Conservation (phyloP, 2,329 filamentous ascomycete genomes). For the Aspergillus brunneoviolaceus region DNA sequence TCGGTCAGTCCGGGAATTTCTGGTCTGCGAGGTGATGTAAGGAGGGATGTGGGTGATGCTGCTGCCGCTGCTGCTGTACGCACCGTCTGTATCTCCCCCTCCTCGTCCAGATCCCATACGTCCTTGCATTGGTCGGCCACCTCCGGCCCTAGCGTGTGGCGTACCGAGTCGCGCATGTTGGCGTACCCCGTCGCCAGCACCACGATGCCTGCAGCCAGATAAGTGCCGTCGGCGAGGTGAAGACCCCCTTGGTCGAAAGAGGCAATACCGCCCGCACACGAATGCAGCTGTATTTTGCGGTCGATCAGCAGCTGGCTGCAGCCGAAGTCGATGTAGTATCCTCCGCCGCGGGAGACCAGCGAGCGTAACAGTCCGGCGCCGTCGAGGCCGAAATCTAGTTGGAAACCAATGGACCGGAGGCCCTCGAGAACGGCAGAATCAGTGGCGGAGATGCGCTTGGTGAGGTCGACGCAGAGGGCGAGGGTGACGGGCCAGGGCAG, state of each 20-base stretch:
- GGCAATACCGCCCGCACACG: background rate
- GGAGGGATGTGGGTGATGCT: too few species aligned
- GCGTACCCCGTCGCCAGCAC: constrained; percentile 6
- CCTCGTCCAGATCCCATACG: constrained; percentile 6
- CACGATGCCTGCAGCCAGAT: constrained; percentile 5
- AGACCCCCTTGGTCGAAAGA: background rate
- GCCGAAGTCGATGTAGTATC: constrained; percentile 9
- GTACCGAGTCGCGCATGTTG: background rate
- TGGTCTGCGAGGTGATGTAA: background rate
- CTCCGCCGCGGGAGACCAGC: background rate
- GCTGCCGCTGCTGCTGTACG: background rate
- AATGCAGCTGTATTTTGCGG: background rate
- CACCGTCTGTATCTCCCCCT: constrained; percentile 8
- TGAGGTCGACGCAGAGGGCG: background rate
- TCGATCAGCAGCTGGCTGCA: constrained; percentile 7
- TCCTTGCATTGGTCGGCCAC: background rate
- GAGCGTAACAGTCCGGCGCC: background rate
- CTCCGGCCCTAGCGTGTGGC: background rate
- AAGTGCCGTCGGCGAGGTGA: background rate
- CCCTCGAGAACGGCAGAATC: background rate
- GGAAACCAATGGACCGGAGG: background rate
- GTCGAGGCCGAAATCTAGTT: background rate
- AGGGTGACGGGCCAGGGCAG: background rate
- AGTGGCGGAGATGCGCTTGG: background rate
- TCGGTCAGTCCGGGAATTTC: background rate